Evolutionary conservation across 208 protist genomes (phyloP).

Genomic region (Crithidia brevicula): DNA sequence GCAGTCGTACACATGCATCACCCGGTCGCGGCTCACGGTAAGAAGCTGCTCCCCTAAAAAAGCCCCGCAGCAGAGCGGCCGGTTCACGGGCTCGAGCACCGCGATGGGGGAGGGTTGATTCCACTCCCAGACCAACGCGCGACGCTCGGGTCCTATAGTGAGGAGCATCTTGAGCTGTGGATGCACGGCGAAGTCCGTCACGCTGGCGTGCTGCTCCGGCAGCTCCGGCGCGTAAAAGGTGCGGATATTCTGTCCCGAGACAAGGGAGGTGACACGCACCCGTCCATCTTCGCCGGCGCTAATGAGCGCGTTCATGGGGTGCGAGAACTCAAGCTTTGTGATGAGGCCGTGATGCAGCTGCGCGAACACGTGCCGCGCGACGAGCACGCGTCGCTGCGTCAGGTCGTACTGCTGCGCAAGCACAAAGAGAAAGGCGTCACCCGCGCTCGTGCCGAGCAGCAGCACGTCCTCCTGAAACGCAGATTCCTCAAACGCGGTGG

Average conservation of each 20-base stretch:
- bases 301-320: conserved; percentile 61
- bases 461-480: conserved; percentile 68
- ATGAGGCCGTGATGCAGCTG: conserved; percentile 50
- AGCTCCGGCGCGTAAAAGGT: conserved; percentile 40
- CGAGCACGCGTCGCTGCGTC: conserved; percentile 39
- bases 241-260: conserved; percentile 52
- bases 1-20: conserved; percentile 72
- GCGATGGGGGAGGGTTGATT: conserved; percentile 60
- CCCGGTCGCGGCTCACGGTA: conserved; percentile 61
- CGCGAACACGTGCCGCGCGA: conserved; percentile 27
- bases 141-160: conserved; percentile 75
- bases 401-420: conserved; percentile 51
- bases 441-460: conserved; percentile 62
- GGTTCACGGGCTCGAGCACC: conserved; percentile 65
- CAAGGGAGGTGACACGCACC: conserved; percentile 69
- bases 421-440: conserved; percentile 69
- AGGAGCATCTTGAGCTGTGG: conserved; percentile 67
- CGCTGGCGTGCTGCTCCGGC: conserved; percentile 48
- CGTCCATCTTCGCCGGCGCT: conserved; percentile 71
- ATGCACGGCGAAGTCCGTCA: conserved; percentile 71
- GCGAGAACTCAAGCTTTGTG: conserved; percentile 74
- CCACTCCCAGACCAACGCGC: conserved; percentile 85
- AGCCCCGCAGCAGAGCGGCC: conserved; percentile 64
- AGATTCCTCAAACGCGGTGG: conserved; percentile 59
- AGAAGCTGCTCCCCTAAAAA: conserved; percentile 62